phyloP scores from a whole-genome alignment of 495 filamentous ascomycete species.

The Darksidea phi region DNA sequence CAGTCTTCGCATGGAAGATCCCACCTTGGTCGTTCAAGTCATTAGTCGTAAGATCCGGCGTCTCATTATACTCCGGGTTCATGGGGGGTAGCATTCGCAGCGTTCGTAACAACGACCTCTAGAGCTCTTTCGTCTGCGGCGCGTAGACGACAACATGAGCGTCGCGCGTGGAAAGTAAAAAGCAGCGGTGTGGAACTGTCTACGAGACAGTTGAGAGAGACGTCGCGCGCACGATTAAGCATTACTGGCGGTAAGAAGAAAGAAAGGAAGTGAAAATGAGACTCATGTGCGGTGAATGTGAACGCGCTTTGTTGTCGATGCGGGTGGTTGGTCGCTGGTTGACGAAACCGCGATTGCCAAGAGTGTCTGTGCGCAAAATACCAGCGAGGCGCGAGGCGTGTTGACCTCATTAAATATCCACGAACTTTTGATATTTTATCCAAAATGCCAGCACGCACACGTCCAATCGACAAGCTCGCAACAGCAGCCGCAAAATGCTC shows the following conservation, averaged over 20 bases:
- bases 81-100: constrained; percentile 41
- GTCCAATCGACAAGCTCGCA: constrained; percentile 89
- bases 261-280: constrained; percentile 16
- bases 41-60: not conserved
- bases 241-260: constrained; percentile 26
- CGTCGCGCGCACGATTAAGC: constrained; percentile 24
- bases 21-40: constrained; percentile 62
- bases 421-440: not conserved
- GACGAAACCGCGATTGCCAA: constrained; percentile 3
- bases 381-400: not conserved
- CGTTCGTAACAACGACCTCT: constrained; percentile 15
- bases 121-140: constrained; percentile 16
- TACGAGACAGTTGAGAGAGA: constrained; percentile 13
- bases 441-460: constrained; percentile 43
- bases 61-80: constrained; percentile 18
- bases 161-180: constrained; percentile 39
- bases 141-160: constrained; percentile 31
- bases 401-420: constrained; percentile 8
- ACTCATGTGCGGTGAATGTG: not conserved
- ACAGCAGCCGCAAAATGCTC: constrained; percentile 80
- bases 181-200: no score
- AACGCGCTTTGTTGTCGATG: constrained; percentile 28
- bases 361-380: constrained; percentile 9
- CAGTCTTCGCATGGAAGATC: not conserved
- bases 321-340: constrained; percentile 16